Evolutionary conservation across 2,329 filamentous ascomycete species (phyloP).

Genomic region (Aspergillus sp.): DNA sequence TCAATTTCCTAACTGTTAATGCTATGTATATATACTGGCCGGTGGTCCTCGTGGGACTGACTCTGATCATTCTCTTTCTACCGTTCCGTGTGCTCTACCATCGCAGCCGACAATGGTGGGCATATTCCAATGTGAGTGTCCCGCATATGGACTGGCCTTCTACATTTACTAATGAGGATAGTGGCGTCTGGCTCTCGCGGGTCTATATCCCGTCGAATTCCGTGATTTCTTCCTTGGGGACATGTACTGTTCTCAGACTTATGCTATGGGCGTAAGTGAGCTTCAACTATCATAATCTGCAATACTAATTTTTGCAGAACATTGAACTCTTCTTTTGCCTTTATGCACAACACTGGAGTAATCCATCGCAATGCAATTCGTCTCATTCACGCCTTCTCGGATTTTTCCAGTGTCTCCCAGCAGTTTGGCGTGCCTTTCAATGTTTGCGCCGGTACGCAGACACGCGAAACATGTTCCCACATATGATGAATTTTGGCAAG

Average conservation of each 20-base stretch:
- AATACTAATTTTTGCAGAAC: slow-evolving; percentile 52
- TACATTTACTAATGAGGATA: slow-evolving; percentile 30
- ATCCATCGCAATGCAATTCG: slow-evolving; percentile 75
- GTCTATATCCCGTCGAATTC: slow-evolving; percentile 89
- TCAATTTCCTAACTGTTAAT: slow-evolving; percentile 72
- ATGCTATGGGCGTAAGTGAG: slow-evolving; percentile 67
- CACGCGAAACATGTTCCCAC: slow-evolving; percentile 80
- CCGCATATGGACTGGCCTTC: neutral
- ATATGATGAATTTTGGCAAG: slow-evolving; percentile 87
- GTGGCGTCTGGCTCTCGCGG: slow-evolving; percentile 80
- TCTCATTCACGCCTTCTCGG: slow-evolving; percentile 74
- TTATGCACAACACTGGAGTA: slow-evolving; percentile 70
- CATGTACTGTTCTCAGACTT: slow-evolving; percentile 94
- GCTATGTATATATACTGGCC: slow-evolving; percentile 80
- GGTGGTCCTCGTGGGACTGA: slow-evolving; percentile 66
- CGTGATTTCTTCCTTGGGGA: slow-evolving; percentile 96
- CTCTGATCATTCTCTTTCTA: slow-evolving; percentile 63
- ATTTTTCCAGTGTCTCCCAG: slow-evolving; percentile 75
- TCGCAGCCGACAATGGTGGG: slow-evolving; percentile 74
- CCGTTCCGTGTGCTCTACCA: slow-evolving; percentile 69
- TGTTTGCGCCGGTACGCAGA: slow-evolving; percentile 85
- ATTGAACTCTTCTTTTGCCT: slow-evolving; percentile 91
- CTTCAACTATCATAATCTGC: neutral
- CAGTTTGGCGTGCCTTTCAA: slow-evolving; percentile 84
- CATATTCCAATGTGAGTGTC: slow-evolving; percentile 71